Evolutionary conservation across 208 protist species (phyloP), one percentile per base, ranked within the genome.

Genomic region (Acanthamoeba healyi): DNA sequence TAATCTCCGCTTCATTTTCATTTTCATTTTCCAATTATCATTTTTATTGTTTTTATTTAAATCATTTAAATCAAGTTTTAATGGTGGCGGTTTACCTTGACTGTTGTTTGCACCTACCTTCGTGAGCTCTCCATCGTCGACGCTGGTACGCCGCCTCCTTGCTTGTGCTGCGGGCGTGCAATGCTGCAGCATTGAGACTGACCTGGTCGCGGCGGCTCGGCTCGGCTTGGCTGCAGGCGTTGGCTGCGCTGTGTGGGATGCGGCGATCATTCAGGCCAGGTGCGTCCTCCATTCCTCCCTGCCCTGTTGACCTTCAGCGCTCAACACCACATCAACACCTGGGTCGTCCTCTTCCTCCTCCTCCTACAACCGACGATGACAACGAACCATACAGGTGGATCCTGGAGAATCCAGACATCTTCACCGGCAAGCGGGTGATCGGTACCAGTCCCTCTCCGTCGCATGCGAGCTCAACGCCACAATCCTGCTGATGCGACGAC

Each of bases 221-320:
- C n/a, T 26, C 65, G 2, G 15, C 24, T 40, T 12, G 9, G 29
- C 67, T 4, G 2, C 32, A 86, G 77, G 77, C 34, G 82, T 96
- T 1, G 95, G 94, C 12, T 96, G 95, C 91, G 94, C 95, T 19
- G 77, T 95, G 22, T 96, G 95, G 95, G 95, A 96, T 67, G 95
- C 95, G n/a, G 94, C 95, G 10, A 95, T 96, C 26, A 95, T 96
- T 32, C 70, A 95, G 3, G 93, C 95, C 34, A 74, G 94, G 94
- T 95, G 19, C 24, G 14, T 29, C 29, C 46, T 7, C 40, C 9
- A 51, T 74, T 38, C 12, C 24, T 84, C 6, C 22, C 29, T 29
- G 38, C 44, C 5, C 17, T n/a, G 12, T 58, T 22, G 72, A 6
- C 6, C 15, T 49, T 51, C 38, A 82, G 38, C 9, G 4, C 70